Evolutionary conservation across 179 eudicot species (phyloP).

Genomic region (Carnegiea gigantea): DNA sequence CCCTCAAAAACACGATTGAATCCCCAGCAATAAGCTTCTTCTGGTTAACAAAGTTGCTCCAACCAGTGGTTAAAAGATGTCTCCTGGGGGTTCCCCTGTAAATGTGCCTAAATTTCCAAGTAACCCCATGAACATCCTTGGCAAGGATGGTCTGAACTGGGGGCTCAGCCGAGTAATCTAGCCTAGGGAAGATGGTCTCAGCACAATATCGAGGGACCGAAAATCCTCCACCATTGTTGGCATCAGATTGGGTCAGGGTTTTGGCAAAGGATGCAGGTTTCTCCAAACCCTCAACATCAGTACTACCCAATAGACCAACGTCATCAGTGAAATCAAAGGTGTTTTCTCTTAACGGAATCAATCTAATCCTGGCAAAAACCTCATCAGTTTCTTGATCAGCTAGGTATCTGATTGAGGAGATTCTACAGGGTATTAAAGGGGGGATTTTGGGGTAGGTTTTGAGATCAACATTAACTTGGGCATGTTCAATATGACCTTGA

Average conservation of each 20-base stretch:
- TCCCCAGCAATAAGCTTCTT: constrained; percentile 48
- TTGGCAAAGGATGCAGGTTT: constrained; percentile 42
- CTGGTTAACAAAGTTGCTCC: constrained; percentile 45
- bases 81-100: constrained; percentile 47
- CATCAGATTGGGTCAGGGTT: constrained; percentile 48
- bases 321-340: constrained; percentile 22
- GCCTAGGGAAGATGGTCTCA: constrained; percentile 43
- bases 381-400: constrained; percentile 42
- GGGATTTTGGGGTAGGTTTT: constrained; percentile 28
- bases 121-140: constrained; percentile 44
- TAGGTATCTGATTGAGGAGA: constrained; percentile 30
- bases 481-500: constrained; percentile 48
- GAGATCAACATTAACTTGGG: constrained; percentile 32
- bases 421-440: constrained; percentile 33
- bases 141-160: constrained; percentile 44
- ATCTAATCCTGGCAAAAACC: constrained; percentile 37
- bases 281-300: constrained; percentile 16
- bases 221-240: constrained; percentile 51
- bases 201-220: constrained; percentile 45
- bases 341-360: constrained; percentile 25
- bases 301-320: constrained; percentile 1
- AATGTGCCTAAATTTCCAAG: constrained; percentile 50
- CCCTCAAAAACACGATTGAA: constrained; percentile 41
- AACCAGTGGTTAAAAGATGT: constrained; percentile 41
- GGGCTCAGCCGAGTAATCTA: constrained; percentile 43